A percentile compares a stretch with the other conserved stretches of the same genome.
Conservation (phyloP, 2,329 filamentous ascomycete species). For the Pseudocercospora pini-densiflorae region DNA sequence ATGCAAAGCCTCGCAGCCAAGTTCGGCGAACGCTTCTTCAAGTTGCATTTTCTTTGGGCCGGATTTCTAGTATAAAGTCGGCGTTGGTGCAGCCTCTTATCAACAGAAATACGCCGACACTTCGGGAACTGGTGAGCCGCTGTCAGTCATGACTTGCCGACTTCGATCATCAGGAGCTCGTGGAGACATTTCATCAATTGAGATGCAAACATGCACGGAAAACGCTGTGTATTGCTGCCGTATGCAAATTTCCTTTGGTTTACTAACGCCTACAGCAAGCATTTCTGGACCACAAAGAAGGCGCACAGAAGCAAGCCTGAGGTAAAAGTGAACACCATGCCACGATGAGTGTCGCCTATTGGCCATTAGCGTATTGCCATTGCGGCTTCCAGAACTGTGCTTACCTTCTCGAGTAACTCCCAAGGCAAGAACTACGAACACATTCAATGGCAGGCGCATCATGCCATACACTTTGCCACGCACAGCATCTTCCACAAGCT, state of each 20-base stretch:
- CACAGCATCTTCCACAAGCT: constrained; percentile 58
- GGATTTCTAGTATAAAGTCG: neutral
- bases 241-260: neutral
- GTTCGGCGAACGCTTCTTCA: neutral
- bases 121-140: neutral
- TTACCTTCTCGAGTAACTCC: constrained; percentile 47
- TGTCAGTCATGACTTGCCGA: neutral
- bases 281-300: constrained; percentile 19
- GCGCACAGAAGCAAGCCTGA: constrained; percentile 21
- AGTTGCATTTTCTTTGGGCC: neutral
- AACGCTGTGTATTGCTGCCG: neutral
- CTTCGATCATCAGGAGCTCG: neutral
- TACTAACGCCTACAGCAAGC: neutral
- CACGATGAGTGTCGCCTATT: constrained; percentile 21
- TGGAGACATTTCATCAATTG: neutral
- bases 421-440: constrained; percentile 59
- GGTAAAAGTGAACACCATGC: constrained; percentile 21
- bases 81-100: neutral
- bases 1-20: neutral
- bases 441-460: constrained; percentile 62
- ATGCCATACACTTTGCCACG: constrained; percentile 62
- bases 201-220: neutral
- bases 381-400: neutral
- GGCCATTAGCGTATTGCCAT: constrained; percentile 4
- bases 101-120: neutral